Conservation (phyloP, 2,329 filamentous ascomycete genomes). For the Colletotrichum coccodes region DNA sequence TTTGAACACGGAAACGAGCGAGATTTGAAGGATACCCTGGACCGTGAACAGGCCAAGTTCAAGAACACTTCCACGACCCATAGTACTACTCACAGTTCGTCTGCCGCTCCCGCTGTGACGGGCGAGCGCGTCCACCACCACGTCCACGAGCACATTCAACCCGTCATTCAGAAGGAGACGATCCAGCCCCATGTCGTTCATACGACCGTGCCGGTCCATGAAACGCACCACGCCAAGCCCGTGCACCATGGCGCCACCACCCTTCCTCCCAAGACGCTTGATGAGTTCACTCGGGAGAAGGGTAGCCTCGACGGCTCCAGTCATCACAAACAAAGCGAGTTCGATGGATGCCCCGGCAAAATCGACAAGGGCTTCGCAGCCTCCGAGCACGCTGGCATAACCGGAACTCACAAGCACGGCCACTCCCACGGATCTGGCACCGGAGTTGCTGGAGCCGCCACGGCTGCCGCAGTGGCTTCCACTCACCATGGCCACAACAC, state of each 20-base stretch:
- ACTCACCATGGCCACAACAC: not conserved
- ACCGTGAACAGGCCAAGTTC: conserved; percentile 56
- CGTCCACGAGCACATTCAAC: conserved; percentile 76
- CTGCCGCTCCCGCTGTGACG: conserved; percentile 37
- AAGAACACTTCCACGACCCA: conserved; percentile 41
- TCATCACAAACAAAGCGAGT: conserved; percentile 43
- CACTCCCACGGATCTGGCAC: not conserved
- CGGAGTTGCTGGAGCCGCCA: not conserved
- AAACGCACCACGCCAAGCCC: conserved; percentile 74
- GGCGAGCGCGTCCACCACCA: conserved; percentile 51
- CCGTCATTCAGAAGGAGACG: conserved; percentile 76
- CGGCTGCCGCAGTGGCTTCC: not conserved
- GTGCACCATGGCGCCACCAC: conserved; percentile 73
- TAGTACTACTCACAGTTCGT: conserved; percentile 40
- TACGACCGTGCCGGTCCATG: conserved; percentile 78
- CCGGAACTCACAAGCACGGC: not conserved
- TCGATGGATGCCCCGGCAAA: conserved; percentile 67
- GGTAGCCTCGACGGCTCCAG: conserved; percentile 59
- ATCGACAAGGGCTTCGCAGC: conserved; percentile 41
- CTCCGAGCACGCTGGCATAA: conserved; percentile 7
- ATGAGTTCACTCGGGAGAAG: conserved; percentile 67
- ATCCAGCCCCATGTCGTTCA: conserved; percentile 76
- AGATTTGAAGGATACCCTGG: conserved; percentile 57
- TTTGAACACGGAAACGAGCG: conserved; percentile 69
- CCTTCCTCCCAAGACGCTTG: conserved; percentile 71